phyloP scores from a whole-genome alignment of 129 eudicot species.

The Gnaphalium uliginosum region DNA sequence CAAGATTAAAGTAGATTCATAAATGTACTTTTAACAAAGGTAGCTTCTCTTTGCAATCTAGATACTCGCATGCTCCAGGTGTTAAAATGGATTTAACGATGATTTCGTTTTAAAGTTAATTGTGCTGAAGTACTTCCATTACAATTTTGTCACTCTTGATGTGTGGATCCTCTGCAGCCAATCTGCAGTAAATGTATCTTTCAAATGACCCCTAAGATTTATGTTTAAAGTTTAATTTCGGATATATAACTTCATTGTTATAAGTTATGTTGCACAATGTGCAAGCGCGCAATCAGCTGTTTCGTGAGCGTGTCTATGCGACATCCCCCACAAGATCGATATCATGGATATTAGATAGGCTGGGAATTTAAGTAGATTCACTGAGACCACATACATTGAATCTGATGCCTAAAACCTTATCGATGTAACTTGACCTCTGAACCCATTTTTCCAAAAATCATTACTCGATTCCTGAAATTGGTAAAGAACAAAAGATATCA shows the following conservation, averaged over 20 bases:
- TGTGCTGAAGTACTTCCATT: too few species aligned
- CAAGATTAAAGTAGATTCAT: too few species aligned
- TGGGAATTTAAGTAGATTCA: neutral
- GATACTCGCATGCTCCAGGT: too few species aligned
- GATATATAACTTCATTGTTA: neutral
- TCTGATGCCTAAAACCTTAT: neutral
- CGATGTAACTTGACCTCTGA: neutral
- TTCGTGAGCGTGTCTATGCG: neutral
- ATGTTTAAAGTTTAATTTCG: too few species aligned
- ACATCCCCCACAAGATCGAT: neutral
- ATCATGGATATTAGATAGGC: neutral
- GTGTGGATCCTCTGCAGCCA: neutral
- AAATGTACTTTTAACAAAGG: too few species aligned
- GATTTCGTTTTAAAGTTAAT: too few species aligned
- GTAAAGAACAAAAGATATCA: neutral
- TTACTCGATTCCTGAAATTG: neutral
- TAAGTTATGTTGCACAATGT: neutral
- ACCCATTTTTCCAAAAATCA: neutral
- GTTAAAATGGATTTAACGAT: too few species aligned
- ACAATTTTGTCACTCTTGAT: neutral
- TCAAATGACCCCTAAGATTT: neutral
- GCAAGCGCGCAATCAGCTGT: neutral
- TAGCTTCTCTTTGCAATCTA: too few species aligned
- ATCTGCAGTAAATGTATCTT: too few species aligned
- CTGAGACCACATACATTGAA: neutral